Percentiles rank a stretch among this genome's conserved stretches.
Evolutionary conservation across 352 stramenopile species (phyloP).

Genomic region (Phytophthora brassicae): DNA sequence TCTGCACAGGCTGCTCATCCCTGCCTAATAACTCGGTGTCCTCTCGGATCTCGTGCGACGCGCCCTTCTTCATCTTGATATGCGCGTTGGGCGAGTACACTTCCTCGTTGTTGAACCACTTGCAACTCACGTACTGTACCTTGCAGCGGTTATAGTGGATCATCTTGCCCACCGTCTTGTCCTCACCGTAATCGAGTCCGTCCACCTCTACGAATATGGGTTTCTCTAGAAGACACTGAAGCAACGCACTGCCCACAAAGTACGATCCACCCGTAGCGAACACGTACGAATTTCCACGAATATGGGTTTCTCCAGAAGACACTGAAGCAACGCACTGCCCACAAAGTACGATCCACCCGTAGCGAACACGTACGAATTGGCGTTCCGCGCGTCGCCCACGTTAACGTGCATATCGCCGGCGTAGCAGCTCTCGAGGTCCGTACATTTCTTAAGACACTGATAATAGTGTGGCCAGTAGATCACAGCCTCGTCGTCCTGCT

Average conservation of each 20-base stretch:
- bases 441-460: constrained; percentile 74
- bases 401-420: constrained; percentile 84
- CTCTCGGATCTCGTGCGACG: constrained; percentile 53
- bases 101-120: constrained; percentile 87
- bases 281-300: constrained; percentile 82
- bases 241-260: constrained; percentile 68
- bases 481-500: constrained; percentile 76
- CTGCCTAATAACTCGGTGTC: constrained; percentile 60
- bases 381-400: constrained; percentile 55
- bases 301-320: constrained; percentile 60
- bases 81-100: constrained; percentile 69
- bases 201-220: constrained; percentile 66
- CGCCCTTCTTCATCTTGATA: constrained; percentile 70
- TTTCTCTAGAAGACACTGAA: constrained; percentile 65
- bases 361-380: constrained; percentile 81
- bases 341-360: constrained; percentile 79
- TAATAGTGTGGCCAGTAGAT: constrained; percentile 84
- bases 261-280: constrained; percentile 78
- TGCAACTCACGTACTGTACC: constrained; percentile 82
- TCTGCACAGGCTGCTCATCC: constrained; percentile 38
- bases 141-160: constrained; percentile 79
- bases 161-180: constrained; percentile 85
- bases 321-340: constrained; percentile 64
- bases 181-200: constrained; percentile 71
- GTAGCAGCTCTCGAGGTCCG: constrained; percentile 64